Evolutionary conservation across 306 rosid species (phyloP).

Genomic region (Prunus armeniaca): DNA sequence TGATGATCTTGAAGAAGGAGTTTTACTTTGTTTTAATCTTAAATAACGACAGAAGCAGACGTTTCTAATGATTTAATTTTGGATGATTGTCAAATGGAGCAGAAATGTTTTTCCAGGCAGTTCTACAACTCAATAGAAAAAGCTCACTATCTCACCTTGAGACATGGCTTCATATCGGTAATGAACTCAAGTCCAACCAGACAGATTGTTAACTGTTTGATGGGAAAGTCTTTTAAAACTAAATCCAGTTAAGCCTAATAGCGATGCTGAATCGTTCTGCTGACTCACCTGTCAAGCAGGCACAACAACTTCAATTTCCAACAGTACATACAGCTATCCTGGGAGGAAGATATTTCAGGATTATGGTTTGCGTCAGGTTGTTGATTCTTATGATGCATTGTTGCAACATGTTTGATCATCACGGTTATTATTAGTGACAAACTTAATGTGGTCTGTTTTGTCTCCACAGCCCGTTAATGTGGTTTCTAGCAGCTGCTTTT

Average conservation of each 20-base stretch:
- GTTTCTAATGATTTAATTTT: background rate
- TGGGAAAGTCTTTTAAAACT: no score
- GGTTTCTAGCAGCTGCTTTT: slow-evolving; percentile 31
- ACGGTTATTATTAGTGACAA: no score
- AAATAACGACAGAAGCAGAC: background rate
- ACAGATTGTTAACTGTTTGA: no score
- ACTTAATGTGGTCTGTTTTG: no score
- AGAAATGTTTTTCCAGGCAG: slow-evolving; percentile 49
- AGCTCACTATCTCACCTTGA: slow-evolving; percentile 42
- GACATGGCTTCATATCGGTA: slow-evolving; percentile 45
- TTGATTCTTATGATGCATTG: no score
- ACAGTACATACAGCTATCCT: slow-evolving; percentile 28
- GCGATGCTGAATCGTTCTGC: background rate
- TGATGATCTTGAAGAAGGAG: background rate
- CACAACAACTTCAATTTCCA: slow-evolving; percentile 34
- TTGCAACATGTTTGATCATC: no score
- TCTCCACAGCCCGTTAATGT: slow-evolving; percentile 38
- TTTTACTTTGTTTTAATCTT: background rate
- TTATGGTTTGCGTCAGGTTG: slow-evolving; percentile 20
- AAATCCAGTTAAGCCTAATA: no score
- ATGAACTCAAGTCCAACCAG: background rate
- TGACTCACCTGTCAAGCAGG: slow-evolving; percentile 36
- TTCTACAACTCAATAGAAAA: slow-evolving; percentile 36
- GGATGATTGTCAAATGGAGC: slow-evolving; percentile 19
- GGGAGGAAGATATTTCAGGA: slow-evolving; percentile 44